Base-by-base conservation (phyloP, 768 basidiomycete genomes). In the Hypholoma fasciculare region DNA sequence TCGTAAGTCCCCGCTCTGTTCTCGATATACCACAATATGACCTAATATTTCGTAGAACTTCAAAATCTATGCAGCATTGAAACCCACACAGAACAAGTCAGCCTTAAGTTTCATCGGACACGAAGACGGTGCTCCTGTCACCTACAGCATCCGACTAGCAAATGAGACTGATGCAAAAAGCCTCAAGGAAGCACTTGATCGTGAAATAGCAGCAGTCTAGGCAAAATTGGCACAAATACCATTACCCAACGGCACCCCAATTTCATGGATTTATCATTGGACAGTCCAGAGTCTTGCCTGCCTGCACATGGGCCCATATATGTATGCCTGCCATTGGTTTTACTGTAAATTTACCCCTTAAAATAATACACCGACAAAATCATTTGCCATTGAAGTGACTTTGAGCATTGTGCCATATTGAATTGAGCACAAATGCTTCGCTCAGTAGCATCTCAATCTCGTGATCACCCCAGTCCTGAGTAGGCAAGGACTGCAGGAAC, bases 391-490 rank as follows among this genome's bases (percentile, higher is more conserved):
- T 81, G 71, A 94, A 89, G 72, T 94, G 92, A 68, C 90, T 92
- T 68, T 93, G 92, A 5, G 92, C 92, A 65, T 94, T 93, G 63
- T 94, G 92, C 92, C 92, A 94, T 73, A 91, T 90, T 27, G 90
- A 93, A 63, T 88, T 92, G 65, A 94, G 86, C 19, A 98, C 90
- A 69, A 96, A 99, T 1, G 97, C 96, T 74, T 98, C 93, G 66
- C 91, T 93, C 47, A 99, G 85, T 36, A 99, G 84, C 76, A 98
- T 83, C 69, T 98, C 94, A 47, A 98, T 89, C 67, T 98, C 94
- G 65, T 96, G 90, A 71, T 98, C 96, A 19, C 89, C 87, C 97
- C 97, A 99, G 54, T 84, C 86, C 69, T 95, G 92, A 6, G 94
- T 96, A 13, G 94, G 94, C 4, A 94, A 80, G 1, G 90, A 94